phyloP scores from a whole-genome alignment of 1,284 basidiomycete genomes.

The Rhodotorula sp. region DNA sequence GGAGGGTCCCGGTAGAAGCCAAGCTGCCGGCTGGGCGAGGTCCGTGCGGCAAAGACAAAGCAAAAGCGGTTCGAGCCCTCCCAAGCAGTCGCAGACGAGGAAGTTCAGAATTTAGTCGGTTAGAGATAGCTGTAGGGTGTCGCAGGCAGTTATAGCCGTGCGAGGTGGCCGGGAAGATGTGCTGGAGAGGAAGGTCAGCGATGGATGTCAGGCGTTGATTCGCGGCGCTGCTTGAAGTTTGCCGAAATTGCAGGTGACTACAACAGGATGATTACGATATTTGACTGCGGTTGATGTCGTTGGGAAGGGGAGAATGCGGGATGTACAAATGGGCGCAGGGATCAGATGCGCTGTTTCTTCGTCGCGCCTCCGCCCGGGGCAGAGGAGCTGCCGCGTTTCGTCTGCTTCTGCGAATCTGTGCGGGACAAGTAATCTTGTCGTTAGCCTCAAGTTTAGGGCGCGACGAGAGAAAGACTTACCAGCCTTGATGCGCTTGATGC shows the following conservation, averaged over 20 bases:
- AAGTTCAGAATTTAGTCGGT: too few species aligned
- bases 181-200: too few species aligned
- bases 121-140: too few species aligned
- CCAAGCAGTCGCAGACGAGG: too few species aligned
- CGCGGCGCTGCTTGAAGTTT: too few species aligned
- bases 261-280: neutral
- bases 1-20: too few species aligned
- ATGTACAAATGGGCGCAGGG: neutral
- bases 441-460: neutral
- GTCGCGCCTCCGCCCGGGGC: conserved; percentile 8
- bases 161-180: too few species aligned
- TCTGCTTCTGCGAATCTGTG: conserved; percentile 19
- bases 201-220: too few species aligned
- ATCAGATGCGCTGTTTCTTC: conserved; percentile 28
- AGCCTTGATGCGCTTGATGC: conserved; percentile 33
- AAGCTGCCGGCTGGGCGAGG: too few species aligned
- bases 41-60: too few species aligned
- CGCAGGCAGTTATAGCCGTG: too few species aligned
- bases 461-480: conserved; percentile 1
- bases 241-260: neutral
- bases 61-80: too few species aligned
- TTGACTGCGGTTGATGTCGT: neutral
- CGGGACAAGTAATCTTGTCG: neutral
- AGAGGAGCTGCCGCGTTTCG: conserved; percentile 25
- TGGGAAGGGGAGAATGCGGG: neutral